Percentiles rank a stretch among this genome's conserved stretches.
These are phyloP conservation scores for Curvularia verruculosa DNA, from an alignment of 2,329 filamentous ascomycete species.

Conservation along the genomic window DNA sequence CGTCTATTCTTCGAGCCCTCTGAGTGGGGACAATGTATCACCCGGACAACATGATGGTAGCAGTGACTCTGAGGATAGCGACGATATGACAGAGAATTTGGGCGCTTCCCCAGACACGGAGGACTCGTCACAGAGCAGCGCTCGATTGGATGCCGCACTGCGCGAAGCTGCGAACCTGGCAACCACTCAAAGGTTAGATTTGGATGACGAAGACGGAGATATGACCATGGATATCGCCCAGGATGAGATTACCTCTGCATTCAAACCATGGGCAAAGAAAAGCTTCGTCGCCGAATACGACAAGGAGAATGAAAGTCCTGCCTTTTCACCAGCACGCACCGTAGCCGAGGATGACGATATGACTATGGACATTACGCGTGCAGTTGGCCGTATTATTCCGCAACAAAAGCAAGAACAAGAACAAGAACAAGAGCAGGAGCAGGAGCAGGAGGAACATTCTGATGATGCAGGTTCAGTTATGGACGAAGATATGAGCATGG, in stretches of 20 bases:
- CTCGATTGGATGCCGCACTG: slow-evolving; percentile 76
- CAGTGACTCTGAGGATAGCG: slow-evolving; percentile 65
- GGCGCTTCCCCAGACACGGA: slow-evolving; percentile 61
- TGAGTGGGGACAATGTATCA: slow-evolving; percentile 64
- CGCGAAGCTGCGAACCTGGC: slow-evolving; percentile 76
- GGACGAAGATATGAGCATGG: slow-evolving; percentile 60
- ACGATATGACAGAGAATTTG: slow-evolving; percentile 72
- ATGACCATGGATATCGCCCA: slow-evolving; percentile 62
- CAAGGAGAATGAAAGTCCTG: slow-evolving; percentile 57
- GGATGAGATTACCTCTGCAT: slow-evolving; percentile 76
- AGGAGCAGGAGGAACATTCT: slow-evolving; percentile 34
- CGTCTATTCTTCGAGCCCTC: slow-evolving; percentile 77
- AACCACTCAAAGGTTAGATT: slow-evolving; percentile 70
- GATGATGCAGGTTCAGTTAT: slow-evolving; percentile 46
- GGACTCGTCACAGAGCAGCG: slow-evolving; percentile 69
- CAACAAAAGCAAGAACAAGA: slow-evolving; percentile 45
- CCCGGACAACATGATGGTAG: slow-evolving; percentile 55
- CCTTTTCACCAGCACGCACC: slow-evolving; percentile 55
- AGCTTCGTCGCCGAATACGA: slow-evolving; percentile 49
- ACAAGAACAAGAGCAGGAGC: slow-evolving; percentile 16
- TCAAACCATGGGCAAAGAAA: slow-evolving; percentile 73
- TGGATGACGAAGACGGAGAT: slow-evolving; percentile 54
- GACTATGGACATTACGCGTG: slow-evolving; percentile 93
- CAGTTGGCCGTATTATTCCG: slow-evolving; percentile 77
- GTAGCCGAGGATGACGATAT: slow-evolving; percentile 66